Evolutionary conservation across 2,329 filamentous ascomycete genomes (phyloP).

Genomic region (Pyrenophora teres): DNA sequence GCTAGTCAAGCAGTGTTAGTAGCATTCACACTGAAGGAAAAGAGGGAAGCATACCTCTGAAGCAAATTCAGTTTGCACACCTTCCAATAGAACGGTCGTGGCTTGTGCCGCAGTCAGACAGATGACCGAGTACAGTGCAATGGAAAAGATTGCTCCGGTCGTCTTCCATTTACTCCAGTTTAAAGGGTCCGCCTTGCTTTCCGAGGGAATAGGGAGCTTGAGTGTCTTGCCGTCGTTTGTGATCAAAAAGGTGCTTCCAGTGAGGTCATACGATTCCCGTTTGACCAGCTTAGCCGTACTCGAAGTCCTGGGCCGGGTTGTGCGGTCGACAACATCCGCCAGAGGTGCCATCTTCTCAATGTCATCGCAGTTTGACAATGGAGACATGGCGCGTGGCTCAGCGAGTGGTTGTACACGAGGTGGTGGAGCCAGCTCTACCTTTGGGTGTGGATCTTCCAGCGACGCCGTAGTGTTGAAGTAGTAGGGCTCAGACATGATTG

Average conservation of each 20-base stretch:
- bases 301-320: neutral
- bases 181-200: constrained; percentile 31
- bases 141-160: constrained; percentile 22
- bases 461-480: constrained; percentile 4
- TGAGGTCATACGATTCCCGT: constrained; percentile 32
- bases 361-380: neutral
- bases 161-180: constrained; percentile 32
- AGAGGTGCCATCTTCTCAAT: too few relatives aligned
- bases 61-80: constrained; percentile 19
- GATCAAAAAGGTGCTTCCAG: constrained; percentile 34
- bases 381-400: constrained; percentile 15
- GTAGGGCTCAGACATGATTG: constrained; percentile 7
- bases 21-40: too few relatives aligned
- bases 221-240: constrained; percentile 28
- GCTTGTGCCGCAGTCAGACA: constrained; percentile 28
- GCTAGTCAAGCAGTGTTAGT: neutral
- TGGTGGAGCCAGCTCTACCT: constrained; percentile 22
- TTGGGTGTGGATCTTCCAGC: constrained; percentile 16
- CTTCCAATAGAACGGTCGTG: constrained; percentile 19
- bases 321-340: neutral
- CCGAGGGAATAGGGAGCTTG: constrained; percentile 31
- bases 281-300: constrained; percentile 10
- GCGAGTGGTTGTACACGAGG: constrained; percentile 15
- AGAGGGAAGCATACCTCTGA: constrained; percentile 13
- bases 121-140: constrained; percentile 20